Evolutionary conservation across 2,329 filamentous ascomycete species (phyloP), one percentile per base, ranked within the genome.

Genomic region (Diaporthe velutina): DNA sequence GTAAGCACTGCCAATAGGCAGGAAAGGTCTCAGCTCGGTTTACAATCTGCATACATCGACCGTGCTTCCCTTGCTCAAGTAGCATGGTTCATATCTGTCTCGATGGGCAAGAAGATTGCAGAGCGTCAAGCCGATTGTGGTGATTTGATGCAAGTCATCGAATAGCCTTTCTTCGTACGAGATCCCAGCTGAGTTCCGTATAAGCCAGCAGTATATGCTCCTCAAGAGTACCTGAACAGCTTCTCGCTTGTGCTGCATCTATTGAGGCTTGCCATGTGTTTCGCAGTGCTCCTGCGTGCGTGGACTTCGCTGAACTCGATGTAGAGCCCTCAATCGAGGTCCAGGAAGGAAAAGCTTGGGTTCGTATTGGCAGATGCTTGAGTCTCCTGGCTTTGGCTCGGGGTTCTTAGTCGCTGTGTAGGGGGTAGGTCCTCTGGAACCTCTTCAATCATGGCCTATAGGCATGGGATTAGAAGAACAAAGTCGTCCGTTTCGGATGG

Each of bases 361-460:
- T 38, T 25, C 22, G 22, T 33, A 19, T 22, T 13, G 9, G n/a
- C 12, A 40, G 64, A 38, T 30, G 15, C 10, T 19, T 8, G 45
- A 28, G 15, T 8, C 9, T 35, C 33, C 15, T 25, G 48, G 33
- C 64, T 38, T 28, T 25, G 33, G 30, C n/a, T 25, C 40, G 64
- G 64, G n/a, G 64, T 71, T n/a, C 35, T 19, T 52, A 64, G 55
- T 10, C 38, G 61, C 64, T 75, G 74, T 28, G 74, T 75, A 22
- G 74, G 55, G 3, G 74, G 70, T 15, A 75, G 54, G 3, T 73
- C 61, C 22, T 73, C 74, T n/a, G 60, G 25, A 2, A 33, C 28
- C 40, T 75, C 70, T 22, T 73, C 70, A 28, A 73, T 73, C 33
- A 73, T 50, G 9, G 64, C 45, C 61, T 67, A 12, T 35, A 15